phyloP scores from a whole-genome alignment of 1,284 basidiomycete genomes.

The Cystobasidium pallidum region DNA sequence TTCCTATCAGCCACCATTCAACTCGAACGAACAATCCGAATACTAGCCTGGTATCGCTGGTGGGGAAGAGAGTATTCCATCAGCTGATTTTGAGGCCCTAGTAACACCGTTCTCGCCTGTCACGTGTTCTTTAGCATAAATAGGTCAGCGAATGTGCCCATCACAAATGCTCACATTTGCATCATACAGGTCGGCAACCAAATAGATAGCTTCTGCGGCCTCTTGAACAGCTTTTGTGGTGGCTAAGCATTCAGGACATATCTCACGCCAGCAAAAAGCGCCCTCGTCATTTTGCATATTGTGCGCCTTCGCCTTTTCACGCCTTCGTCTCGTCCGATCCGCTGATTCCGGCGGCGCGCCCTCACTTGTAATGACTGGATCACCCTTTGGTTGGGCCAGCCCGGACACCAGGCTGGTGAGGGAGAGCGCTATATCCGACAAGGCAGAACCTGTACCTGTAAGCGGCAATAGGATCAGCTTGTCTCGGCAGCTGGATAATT shows the following conservation, averaged over 20 bases:
- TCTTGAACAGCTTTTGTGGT: constrained; percentile 78
- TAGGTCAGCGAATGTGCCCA: not conserved
- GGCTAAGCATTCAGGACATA: constrained; percentile 70
- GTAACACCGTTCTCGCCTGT: constrained; percentile 70
- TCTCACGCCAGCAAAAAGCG: constrained; percentile 83
- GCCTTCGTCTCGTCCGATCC: constrained; percentile 13
- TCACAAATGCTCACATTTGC: constrained; percentile 64
- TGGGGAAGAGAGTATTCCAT: constrained; percentile 74
- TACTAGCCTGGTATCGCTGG: constrained; percentile 67
- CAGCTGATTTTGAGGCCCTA: constrained; percentile 72
- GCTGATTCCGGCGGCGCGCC: not conserved
- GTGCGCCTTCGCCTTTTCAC: constrained; percentile 49
- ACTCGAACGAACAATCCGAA: not conserved
- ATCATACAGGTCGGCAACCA: constrained; percentile 74
- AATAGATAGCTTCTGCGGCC: constrained; percentile 72
- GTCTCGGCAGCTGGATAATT: not conserved
- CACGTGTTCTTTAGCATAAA: not conserved
- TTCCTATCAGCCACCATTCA: not conserved
- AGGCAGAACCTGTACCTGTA: constrained; percentile 72
- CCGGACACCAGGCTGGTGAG: constrained; percentile 70
- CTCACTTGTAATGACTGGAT: constrained; percentile 52
- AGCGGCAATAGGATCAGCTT: not conserved
- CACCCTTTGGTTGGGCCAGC: constrained; percentile 64
- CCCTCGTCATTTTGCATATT: constrained; percentile 68
- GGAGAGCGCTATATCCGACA: constrained; percentile 70